Evolutionary conservation across 2,329 filamentous ascomycete genomes (phyloP).

Genomic region (Botrytis medusae): DNA sequence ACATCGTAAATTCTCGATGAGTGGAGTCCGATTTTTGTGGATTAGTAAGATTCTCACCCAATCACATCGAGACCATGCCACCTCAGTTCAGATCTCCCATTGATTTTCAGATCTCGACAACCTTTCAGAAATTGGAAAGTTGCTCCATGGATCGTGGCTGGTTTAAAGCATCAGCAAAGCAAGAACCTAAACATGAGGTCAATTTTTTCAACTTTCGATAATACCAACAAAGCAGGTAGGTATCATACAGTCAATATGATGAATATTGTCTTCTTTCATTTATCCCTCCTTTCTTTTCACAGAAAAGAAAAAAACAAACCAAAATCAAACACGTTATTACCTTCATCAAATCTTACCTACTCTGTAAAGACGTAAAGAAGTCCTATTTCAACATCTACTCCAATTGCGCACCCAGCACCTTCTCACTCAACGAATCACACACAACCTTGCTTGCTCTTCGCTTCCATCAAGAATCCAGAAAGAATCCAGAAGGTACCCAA

Average conservation of each 20-base stretch:
- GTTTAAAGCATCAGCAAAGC: neutral
- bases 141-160: neutral
- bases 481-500: neutral
- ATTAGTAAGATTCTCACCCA: neutral
- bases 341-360: neutral
- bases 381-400: neutral
- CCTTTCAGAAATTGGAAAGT: neutral
- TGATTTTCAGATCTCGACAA: conserved; percentile 15
- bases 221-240: neutral
- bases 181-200: neutral
- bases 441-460: neutral
- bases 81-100: neutral
- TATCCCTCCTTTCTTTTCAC: neutral
- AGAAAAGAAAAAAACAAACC: neutral
- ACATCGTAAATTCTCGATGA: neutral
- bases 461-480: neutral
- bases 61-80: neutral
- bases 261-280: neutral
- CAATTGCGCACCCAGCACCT: neutral
- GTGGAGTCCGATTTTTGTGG: neutral
- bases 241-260: neutral
- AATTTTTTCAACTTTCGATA: neutral
- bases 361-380: neutral
- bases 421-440: neutral
- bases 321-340: neutral